Conservation (phyloP, 192 early-diverging fungal genomes). For the Linnemannia zychae region DNA sequence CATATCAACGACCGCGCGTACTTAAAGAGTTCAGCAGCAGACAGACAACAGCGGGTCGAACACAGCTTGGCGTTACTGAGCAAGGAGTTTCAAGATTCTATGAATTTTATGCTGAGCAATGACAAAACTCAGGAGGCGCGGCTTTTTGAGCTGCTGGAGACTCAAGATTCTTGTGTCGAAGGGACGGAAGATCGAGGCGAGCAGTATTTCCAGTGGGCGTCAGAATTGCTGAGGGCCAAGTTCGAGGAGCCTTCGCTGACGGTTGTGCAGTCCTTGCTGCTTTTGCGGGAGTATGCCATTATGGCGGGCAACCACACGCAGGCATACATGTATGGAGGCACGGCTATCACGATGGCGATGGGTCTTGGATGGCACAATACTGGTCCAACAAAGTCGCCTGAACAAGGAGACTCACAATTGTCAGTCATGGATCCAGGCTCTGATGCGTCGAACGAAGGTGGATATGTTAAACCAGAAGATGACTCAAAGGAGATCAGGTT, state of each 20-base stretch:
- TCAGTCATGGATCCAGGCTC: not conserved
- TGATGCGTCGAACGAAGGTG: not conserved
- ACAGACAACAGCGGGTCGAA: constrained; percentile 25
- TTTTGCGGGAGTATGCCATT: constrained; percentile 48
- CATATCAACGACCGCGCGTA: constrained; percentile 36
- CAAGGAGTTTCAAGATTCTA: not conserved
- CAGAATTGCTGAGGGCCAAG: constrained; percentile 32
- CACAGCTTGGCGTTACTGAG: constrained; percentile 18
- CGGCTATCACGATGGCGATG: constrained; percentile 55
- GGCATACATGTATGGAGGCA: constrained; percentile 50
- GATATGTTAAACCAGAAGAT: constrained; percentile 4
- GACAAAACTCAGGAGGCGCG: constrained; percentile 17
- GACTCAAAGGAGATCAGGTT: constrained; percentile 25
- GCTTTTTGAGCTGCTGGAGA: constrained; percentile 25
- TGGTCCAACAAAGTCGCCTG: not conserved
- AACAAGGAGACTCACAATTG: not conserved
- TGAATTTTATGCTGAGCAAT: not conserved
- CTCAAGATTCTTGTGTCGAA: constrained; percentile 14
- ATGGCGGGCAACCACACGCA: constrained; percentile 53
- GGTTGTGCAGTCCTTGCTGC: constrained; percentile 42
- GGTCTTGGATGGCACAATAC: constrained; percentile 48
- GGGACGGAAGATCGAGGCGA: constrained; percentile 38
- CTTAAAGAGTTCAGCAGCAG: constrained; percentile 27
- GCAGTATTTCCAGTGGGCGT: constrained; percentile 52
- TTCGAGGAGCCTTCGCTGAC: constrained; percentile 45